These are phyloP conservation scores for Calocybe gangraenosa DNA, from an alignment of 768 basidiomycete genomes.

Conservation along the genomic window DNA sequence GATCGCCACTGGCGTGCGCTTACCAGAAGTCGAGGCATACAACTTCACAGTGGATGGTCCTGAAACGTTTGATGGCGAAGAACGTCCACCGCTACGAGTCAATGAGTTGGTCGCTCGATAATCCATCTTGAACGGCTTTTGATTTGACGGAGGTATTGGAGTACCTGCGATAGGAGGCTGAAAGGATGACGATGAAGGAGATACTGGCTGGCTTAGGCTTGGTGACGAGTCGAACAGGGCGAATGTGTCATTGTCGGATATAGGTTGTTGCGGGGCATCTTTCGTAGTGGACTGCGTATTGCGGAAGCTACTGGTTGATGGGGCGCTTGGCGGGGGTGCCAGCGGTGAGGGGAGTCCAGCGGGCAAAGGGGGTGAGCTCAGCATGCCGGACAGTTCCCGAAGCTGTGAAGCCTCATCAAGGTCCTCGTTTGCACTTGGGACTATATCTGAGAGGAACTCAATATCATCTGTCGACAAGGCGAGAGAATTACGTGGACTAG, in stretches of 20 bases:
- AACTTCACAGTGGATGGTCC: constrained; percentile 9
- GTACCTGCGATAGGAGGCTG: not conserved
- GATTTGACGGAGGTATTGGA: constrained; percentile 1
- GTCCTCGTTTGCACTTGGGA: constrained; percentile 49
- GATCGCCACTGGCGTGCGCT: constrained; percentile 23
- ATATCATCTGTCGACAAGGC: constrained; percentile 78
- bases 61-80: constrained; percentile 11
- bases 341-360: constrained; percentile 42
- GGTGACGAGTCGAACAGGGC: constrained; percentile 23
- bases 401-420: constrained; percentile 29
- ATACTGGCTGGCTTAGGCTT: constrained; percentile 6
- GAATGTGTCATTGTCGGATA: constrained; percentile 19
- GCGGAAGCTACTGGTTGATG: not conserved
- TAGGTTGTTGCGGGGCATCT: too few species aligned
- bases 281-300: too few species aligned
- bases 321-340: constrained; percentile 29
- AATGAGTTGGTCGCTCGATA: constrained; percentile 6
- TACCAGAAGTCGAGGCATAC: constrained; percentile 14
- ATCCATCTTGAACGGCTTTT: not conserved
- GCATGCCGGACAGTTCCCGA: constrained; percentile 35
- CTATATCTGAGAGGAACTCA: constrained; percentile 72
- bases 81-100: constrained; percentile 3
- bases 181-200: constrained; percentile 1
- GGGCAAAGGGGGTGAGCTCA: constrained; percentile 38
- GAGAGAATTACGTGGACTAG: constrained; percentile 48